Conservation (phyloP, 2,329 filamentous ascomycete genomes). For the Colletotrichum sp. region DNA sequence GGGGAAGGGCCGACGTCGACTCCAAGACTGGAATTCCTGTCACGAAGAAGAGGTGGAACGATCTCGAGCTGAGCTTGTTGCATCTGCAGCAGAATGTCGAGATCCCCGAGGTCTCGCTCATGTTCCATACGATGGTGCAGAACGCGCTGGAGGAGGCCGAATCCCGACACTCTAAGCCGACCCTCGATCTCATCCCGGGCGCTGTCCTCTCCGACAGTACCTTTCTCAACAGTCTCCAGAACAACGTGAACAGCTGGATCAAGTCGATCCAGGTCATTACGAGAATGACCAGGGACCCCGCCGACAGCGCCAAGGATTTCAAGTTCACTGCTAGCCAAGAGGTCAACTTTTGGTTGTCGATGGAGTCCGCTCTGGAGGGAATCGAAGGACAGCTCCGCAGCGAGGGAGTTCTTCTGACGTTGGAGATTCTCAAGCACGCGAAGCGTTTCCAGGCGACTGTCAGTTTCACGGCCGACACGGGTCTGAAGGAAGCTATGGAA, state of each 20-base stretch:
- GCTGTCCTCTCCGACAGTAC: slow-evolving; percentile 84
- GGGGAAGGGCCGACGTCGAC: slow-evolving; percentile 83
- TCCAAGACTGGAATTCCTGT: slow-evolving; percentile 93
- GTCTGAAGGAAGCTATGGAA: slow-evolving; percentile 93
- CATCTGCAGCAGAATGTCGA: slow-evolving; percentile 98
- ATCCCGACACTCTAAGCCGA: slow-evolving; percentile 69
- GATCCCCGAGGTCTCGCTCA: slow-evolving; percentile 88
- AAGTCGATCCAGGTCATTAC: slow-evolving; percentile 97
- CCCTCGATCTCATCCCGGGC: slow-evolving; percentile 78
- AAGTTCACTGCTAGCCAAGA: slow-evolving; percentile 85
- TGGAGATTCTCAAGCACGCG: slow-evolving; percentile 94
- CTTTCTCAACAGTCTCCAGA: slow-evolving; percentile 92
- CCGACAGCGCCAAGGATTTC: slow-evolving; percentile 58
- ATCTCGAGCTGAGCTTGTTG: slow-evolving; percentile 86
- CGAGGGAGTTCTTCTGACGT: slow-evolving; percentile 86
- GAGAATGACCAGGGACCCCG: slow-evolving; percentile 86
- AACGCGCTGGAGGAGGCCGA: slow-evolving; percentile 81
- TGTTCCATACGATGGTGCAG: slow-evolving; percentile 89
- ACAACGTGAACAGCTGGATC: slow-evolving; percentile 97
- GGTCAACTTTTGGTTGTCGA: slow-evolving; percentile 98
- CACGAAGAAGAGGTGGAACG: slow-evolving; percentile 96
- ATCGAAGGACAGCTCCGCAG: slow-evolving; percentile 90
- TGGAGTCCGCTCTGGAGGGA: slow-evolving; percentile 91
- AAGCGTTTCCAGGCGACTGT: slow-evolving; percentile 98
- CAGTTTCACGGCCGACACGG: slow-evolving; percentile 95